Percentiles rank a stretch among this genome's conserved stretches.
These are phyloP conservation scores for Calonectria multiphialidica DNA, from an alignment of 2,329 filamentous ascomycete genomes.

Conservation along the genomic window DNA sequence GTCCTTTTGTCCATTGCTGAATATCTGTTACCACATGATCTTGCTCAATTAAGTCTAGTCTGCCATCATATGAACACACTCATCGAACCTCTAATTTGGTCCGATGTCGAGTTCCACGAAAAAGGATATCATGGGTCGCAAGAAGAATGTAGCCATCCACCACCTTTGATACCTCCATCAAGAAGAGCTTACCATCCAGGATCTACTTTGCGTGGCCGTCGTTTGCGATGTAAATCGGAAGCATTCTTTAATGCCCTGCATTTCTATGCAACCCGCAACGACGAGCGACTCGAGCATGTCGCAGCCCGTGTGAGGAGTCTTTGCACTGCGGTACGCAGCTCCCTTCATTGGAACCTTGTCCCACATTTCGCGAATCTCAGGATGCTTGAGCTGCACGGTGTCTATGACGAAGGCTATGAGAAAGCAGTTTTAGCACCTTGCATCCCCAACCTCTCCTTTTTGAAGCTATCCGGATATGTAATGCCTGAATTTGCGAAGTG, in stretches of 20 bases:
- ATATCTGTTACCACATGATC: neutral
- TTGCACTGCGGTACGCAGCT: neutral
- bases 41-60: neutral
- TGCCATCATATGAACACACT: slow-evolving; percentile 16
- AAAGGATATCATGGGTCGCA: slow-evolving; percentile 20
- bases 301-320: neutral
- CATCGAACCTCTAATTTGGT: slow-evolving; percentile 27
- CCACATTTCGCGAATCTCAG: slow-evolving; percentile 25
- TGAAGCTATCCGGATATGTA: slow-evolving; percentile 25
- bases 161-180: neutral
- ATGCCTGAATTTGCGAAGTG: slow-evolving; percentile 19
- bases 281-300: neutral
- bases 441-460: slow-evolving; percentile 4
- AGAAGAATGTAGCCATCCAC: neutral
- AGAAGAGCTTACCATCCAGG: neutral
- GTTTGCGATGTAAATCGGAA: neutral
- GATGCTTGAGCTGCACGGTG: slow-evolving; percentile 23
- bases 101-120: slow-evolving; percentile 28
- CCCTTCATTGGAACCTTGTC: slow-evolving; percentile 24
- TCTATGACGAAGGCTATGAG: neutral
- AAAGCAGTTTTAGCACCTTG: neutral
- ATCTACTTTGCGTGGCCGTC: too few relatives aligned
- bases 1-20: neutral
- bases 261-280: neutral
- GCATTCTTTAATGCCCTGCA: neutral